These are phyloP conservation scores for Penicillium sumatraense DNA, from an alignment of 2,329 filamentous ascomycete genomes.

Conservation along the genomic window DNA sequence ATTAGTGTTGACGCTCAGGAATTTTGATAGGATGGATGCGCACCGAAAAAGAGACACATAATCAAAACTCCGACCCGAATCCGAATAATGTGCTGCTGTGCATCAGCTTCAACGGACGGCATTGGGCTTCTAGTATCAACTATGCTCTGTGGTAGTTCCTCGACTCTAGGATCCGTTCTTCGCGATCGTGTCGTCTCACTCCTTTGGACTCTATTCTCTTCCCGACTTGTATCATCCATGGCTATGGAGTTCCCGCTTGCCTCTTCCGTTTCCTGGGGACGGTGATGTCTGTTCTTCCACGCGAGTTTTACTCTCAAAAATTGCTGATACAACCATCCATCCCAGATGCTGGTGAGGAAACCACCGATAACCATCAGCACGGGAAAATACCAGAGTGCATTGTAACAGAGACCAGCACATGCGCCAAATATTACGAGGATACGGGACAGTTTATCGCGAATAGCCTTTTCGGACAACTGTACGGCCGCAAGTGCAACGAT, in stretches of 20 bases:
- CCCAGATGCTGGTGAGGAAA: constrained; percentile 58
- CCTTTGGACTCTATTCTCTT: no score
- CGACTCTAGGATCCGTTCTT: no score
- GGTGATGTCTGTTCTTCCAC: constrained; percentile 22
- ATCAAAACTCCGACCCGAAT: constrained; percentile 44
- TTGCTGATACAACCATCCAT: constrained; percentile 57
- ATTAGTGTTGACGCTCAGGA: background rate
- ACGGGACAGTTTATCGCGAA: constrained; percentile 67
- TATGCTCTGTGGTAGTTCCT: no score
- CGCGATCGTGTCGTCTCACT: no score
- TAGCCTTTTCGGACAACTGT: constrained; percentile 68
- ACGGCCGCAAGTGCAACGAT: constrained; percentile 73
- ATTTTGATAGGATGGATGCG: constrained; percentile 5
- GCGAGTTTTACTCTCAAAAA: constrained; percentile 37
- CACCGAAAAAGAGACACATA: constrained; percentile 56
- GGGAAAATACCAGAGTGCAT: constrained; percentile 76
- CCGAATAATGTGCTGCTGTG: constrained; percentile 39
- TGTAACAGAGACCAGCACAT: constrained; percentile 70
- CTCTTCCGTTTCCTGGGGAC: constrained; percentile 18
- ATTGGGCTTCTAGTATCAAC: no score
- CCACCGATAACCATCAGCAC: constrained; percentile 64
- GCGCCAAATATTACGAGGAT: constrained; percentile 67
- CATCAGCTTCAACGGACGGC: constrained; percentile 1
- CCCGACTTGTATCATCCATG: constrained; percentile 10
- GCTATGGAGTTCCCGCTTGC: constrained; percentile 3